Percentiles rank a stretch among this genome's conserved stretches.
These are phyloP conservation scores for Cryptosporidium meleagridis DNA, from an alignment of 169 alveolate species.

Conservation along the genomic window DNA sequence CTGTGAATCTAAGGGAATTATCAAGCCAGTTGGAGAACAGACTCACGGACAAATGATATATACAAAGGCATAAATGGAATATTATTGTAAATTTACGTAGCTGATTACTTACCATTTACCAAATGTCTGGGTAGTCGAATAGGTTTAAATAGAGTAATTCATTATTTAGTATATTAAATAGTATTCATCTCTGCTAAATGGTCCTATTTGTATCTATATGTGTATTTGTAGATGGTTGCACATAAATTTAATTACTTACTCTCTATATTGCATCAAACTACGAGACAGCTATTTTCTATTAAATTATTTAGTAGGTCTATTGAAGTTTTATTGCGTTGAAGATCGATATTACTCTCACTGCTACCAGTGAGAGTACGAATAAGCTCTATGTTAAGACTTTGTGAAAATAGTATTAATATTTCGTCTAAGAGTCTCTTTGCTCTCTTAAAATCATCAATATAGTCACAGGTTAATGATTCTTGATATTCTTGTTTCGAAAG, in stretches of 20 bases:
- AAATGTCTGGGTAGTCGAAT: background rate
- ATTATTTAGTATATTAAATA: background rate
- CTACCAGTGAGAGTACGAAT: background rate
- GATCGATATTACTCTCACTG: background rate
- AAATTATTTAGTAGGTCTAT: background rate
- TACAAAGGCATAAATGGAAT: conserved; percentile 67
- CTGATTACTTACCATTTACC: background rate
- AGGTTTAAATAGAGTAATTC: background rate
- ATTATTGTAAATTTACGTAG: background rate
- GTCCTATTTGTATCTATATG: background rate
- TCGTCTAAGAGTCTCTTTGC: conserved; percentile 17
- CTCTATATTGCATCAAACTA: background rate
- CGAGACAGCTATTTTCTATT: background rate
- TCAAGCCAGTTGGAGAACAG: conserved; percentile 83
- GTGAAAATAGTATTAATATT: conserved; percentile 22
- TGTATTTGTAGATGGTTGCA: background rate
- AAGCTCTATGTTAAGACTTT: conserved; percentile 4
- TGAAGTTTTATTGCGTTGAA: background rate
- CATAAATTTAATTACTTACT: background rate
- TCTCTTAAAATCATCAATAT: background rate
- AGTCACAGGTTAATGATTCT: background rate
- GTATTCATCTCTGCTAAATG: background rate
- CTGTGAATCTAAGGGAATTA: conserved; percentile 78
- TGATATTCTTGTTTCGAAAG: conserved; percentile 24
- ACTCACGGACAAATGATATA: conserved; percentile 79